Conservation (phyloP, 2,329 filamentous ascomycete genomes). For the Fusarium ambrosium region DNA sequence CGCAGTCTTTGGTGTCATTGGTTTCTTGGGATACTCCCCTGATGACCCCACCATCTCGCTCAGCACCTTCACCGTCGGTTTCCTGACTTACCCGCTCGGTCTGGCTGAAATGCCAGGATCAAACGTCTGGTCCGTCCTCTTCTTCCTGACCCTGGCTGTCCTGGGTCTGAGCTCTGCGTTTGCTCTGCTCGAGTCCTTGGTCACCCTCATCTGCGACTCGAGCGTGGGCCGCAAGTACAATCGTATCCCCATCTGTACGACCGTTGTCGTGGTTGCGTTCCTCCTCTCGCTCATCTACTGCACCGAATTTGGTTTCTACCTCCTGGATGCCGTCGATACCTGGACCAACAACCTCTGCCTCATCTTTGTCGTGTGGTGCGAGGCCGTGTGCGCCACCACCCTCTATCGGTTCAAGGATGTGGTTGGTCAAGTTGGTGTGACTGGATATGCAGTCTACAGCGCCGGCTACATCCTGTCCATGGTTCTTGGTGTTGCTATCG, state of each 20-base stretch:
- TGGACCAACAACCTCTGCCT: not conserved
- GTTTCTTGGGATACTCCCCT: constrained; percentile 53
- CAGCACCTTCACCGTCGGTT: constrained; percentile 65
- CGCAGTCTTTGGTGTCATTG: constrained; percentile 65
- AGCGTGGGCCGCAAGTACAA: not conserved
- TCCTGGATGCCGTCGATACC: not conserved
- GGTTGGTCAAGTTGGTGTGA: not conserved
- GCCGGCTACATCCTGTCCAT: not conserved
- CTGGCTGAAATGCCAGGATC: constrained; percentile 67
- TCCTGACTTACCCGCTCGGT: constrained; percentile 66
- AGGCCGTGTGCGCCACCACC: not conserved
- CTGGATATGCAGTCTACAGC: not conserved
- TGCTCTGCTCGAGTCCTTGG: constrained; percentile 44
- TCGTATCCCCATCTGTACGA: not conserved
- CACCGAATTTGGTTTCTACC: not conserved
- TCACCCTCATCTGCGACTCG: constrained; percentile 51
- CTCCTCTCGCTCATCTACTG: not conserved
- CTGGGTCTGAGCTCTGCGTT: constrained; percentile 62
- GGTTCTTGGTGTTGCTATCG: not conserved
- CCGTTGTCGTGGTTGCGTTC: not conserved
- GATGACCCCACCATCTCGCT: constrained; percentile 50
- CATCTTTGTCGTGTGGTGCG: not conserved
- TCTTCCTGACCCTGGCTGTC: constrained; percentile 67
- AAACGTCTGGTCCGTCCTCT: constrained; percentile 66
- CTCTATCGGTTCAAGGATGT: not conserved